These are phyloP conservation scores for Periconia sp. DNA, from an alignment of 2,329 filamentous ascomycete species.

Conservation along the genomic window DNA sequence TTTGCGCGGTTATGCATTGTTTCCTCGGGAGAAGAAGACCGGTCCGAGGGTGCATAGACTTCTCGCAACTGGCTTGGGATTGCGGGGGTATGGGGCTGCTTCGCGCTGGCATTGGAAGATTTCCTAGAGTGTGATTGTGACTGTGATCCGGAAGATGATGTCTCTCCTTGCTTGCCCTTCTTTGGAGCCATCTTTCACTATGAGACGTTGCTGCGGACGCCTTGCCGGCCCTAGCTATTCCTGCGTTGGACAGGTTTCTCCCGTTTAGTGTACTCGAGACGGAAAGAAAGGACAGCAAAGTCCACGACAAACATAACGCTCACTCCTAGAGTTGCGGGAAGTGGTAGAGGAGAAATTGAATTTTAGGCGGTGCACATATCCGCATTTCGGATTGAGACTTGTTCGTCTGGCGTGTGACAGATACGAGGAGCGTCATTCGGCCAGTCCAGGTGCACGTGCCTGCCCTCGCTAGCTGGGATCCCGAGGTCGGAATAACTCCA, in stretches of 20 bases:
- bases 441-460: too few relatives aligned
- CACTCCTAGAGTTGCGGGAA: slow-evolving; percentile 4
- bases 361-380: background rate
- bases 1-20: slow-evolving; percentile 35
- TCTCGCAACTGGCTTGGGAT: slow-evolving; percentile 50
- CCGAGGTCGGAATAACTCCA: too few relatives aligned
- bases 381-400: slow-evolving; percentile 1
- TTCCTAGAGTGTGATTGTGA: slow-evolving; percentile 34
- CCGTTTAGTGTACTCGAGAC: slow-evolving; percentile 14
- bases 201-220: too few relatives aligned
- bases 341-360: background rate
- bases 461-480: too few relatives aligned
- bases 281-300: slow-evolving; percentile 5
- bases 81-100: slow-evolving; percentile 40
- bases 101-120: slow-evolving; percentile 36
- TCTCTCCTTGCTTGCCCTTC: slow-evolving; percentile 20
- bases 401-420: too few relatives aligned
- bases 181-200: slow-evolving; percentile 36
- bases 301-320: slow-evolving; percentile 25
- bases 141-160: slow-evolving; percentile 21
- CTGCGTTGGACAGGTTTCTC: slow-evolving; percentile 14
- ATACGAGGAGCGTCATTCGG: too few relatives aligned
- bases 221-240: slow-evolving; percentile 22
- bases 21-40: slow-evolving; percentile 51
- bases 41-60: slow-evolving; percentile 48